Evolutionary conservation across 2,329 filamentous ascomycete species (phyloP).

Genomic region (Zymoseptoria brevis): DNA sequence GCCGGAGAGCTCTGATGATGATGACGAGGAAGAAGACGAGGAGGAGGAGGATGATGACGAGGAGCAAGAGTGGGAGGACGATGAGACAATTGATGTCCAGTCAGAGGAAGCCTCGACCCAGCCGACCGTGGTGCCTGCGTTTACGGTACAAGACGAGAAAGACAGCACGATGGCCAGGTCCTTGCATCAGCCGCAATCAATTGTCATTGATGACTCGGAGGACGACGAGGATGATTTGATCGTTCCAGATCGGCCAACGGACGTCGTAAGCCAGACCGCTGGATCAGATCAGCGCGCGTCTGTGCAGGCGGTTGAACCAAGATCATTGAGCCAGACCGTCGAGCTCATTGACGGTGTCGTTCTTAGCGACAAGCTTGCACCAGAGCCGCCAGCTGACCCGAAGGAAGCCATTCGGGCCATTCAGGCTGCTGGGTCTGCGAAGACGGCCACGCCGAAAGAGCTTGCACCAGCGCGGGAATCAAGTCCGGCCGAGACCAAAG

Average conservation of each 20-base stretch:
- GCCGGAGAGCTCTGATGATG: slow-evolving; percentile 6
- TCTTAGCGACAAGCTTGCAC: background rate
- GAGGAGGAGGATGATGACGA: slow-evolving; percentile 5
- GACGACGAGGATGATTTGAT: background rate
- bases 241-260: background rate
- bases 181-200: background rate
- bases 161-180: background rate
- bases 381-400: background rate
- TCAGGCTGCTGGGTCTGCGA: background rate
- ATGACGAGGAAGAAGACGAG: slow-evolving; percentile 5
- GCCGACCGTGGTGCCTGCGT: background rate
- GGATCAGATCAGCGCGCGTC: background rate
- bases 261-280: background rate
- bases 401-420: background rate
- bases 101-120: background rate
- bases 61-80: slow-evolving; percentile 7
- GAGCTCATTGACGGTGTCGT: background rate
- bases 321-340: background rate
- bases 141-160: background rate
- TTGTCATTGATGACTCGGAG: background rate
- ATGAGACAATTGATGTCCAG: slow-evolving; percentile 6
- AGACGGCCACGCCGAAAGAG: background rate
- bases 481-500: background rate
- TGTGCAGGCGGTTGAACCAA: background rate
- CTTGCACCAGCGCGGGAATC: background rate